Percentiles rank a stretch among this genome's conserved stretches.
These are phyloP conservation scores for Spirogloea muscicola DNA, from an alignment of 139 green algal species.

Conservation along the genomic window DNA sequence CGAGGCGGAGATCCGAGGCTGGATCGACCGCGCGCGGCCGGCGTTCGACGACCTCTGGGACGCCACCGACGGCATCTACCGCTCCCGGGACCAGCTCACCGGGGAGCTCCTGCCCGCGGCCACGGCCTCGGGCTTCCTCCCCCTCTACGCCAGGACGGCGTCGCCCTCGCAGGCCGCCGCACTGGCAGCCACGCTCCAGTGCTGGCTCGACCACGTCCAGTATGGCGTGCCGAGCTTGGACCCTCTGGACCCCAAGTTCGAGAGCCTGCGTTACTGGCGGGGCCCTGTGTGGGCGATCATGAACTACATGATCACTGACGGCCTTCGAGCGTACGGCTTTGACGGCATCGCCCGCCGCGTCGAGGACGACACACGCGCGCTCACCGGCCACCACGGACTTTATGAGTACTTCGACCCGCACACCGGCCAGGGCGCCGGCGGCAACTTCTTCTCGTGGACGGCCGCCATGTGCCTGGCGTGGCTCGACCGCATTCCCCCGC, in stretches of 20 bases:
- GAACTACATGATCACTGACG: slow-evolving; percentile 40
- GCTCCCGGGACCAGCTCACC: slow-evolving; percentile 20
- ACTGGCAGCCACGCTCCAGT: slow-evolving; percentile 12
- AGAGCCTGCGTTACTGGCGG: slow-evolving; percentile 31
- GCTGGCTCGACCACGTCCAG: slow-evolving; percentile 14
- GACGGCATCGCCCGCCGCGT: slow-evolving; percentile 9
- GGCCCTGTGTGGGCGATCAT: slow-evolving; percentile 36
- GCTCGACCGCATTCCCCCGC: slow-evolving; percentile 36
- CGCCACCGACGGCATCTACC: slow-evolving; percentile 9
- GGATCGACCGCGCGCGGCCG: background rate
- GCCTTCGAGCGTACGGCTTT: slow-evolving; percentile 21
- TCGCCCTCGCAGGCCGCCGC: background rate
- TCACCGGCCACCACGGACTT: slow-evolving; percentile 6
- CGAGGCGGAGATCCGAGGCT: slow-evolving; percentile 21
- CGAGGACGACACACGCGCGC: background rate
- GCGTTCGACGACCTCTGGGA: slow-evolving; percentile 27
- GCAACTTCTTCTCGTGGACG: slow-evolving; percentile 38
- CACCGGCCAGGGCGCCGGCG: slow-evolving; percentile 22
- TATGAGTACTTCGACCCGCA: slow-evolving; percentile 33
- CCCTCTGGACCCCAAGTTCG: slow-evolving; percentile 11
- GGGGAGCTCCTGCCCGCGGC: slow-evolving; percentile 11
- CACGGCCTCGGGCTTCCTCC: slow-evolving; percentile 19
- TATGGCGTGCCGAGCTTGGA: slow-evolving; percentile 29
- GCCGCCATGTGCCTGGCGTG: slow-evolving; percentile 30
- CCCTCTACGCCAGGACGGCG: slow-evolving; percentile 10